Evolutionary conservation across 331 rosid species (phyloP), one percentile per base, ranked within the genome.

Genomic region (Quercus lobata): DNA sequence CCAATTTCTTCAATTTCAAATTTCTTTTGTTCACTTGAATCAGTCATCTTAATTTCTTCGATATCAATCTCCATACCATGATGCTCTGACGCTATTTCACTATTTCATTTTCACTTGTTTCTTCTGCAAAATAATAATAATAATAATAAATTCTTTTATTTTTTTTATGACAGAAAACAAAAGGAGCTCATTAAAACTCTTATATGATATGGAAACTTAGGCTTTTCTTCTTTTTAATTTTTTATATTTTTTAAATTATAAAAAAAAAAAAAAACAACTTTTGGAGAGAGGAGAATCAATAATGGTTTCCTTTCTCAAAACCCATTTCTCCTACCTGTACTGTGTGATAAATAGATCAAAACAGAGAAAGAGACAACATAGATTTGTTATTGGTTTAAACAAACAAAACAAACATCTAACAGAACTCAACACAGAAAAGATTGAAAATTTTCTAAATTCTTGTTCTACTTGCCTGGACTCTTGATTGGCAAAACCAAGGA

Each of bases 391-490:
- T 78, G 24, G 46, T 83, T 54, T 6, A 32, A 74, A 73, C 79
- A 78, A 32, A 32, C 35, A 32, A 86, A 86, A 77, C 35, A 83
- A 87, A 88, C 78, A 81, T 85, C 76, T 30, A 84, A 90, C 91
- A 85, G 87, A 84, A 81, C 30, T 19, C 22, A 61, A 80, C 86
- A 68, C 27, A 84, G 6, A 82, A 63, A 41, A 77, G 73, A 72
- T 35, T 18, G 78, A 60, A 46, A 56, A 57, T 24, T 82, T 70
- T 79, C 84, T 71, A 58, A 77, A 83, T 71, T 80, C 69, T 41
- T 71, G 29, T 70, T 32, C 57, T 21, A 58, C 81, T 80, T 87
- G 93, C 99, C 97, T 86, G 86, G 83, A 55, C 81, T 87, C 56
- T 83, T 92, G n/a, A 83, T 37, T 80, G 89, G 90, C 84, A 89